Conservation (phyloP, 2,329 filamentous ascomycete genomes). For the Colletotrichum euphorbiae region DNA sequence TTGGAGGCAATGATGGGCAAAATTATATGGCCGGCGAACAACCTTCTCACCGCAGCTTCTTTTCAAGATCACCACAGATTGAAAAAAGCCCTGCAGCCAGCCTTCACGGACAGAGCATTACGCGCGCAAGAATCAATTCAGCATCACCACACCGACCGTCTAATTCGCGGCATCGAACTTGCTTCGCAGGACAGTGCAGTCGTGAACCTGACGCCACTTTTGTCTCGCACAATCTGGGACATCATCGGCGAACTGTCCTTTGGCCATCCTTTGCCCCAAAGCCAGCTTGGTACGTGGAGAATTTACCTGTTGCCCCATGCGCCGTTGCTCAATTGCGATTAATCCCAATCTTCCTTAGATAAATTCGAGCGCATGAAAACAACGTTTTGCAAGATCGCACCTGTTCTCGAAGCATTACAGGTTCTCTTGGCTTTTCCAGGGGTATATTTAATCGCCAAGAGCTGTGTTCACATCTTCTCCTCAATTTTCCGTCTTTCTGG, state of each 20-base stretch:
- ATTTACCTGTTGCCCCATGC: no score
- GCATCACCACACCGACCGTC: background rate
- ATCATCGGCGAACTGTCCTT: slow-evolving; percentile 22
- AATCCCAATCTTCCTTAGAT: background rate
- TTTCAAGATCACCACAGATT: slow-evolving; percentile 13
- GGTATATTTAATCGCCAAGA: background rate
- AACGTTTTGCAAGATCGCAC: slow-evolving; percentile 10
- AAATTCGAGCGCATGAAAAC: slow-evolving; percentile 17
- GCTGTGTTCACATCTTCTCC: background rate
- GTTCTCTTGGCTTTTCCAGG: slow-evolving; percentile 14
- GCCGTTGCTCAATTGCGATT: no score
- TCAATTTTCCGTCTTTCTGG: slow-evolving; percentile 13
- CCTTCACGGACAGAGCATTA: slow-evolving; percentile 8
- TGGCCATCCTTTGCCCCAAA: slow-evolving; percentile 13
- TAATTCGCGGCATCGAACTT: background rate
- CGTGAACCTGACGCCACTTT: slow-evolving; percentile 11
- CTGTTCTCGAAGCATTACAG: slow-evolving; percentile 24
- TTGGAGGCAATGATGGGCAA: slow-evolving; percentile 28
- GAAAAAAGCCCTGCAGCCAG: slow-evolving; percentile 14
- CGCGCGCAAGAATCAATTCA: slow-evolving; percentile 4
- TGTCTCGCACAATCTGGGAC: slow-evolving; percentile 15
- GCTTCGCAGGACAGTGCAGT: background rate
- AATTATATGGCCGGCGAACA: slow-evolving; percentile 26
- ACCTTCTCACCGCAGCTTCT: slow-evolving; percentile 9
- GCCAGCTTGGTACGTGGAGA: slow-evolving; percentile 5